Conservation (phyloP, 108 stramenopile species). For the Cylindrotheca fusiformis region DNA sequence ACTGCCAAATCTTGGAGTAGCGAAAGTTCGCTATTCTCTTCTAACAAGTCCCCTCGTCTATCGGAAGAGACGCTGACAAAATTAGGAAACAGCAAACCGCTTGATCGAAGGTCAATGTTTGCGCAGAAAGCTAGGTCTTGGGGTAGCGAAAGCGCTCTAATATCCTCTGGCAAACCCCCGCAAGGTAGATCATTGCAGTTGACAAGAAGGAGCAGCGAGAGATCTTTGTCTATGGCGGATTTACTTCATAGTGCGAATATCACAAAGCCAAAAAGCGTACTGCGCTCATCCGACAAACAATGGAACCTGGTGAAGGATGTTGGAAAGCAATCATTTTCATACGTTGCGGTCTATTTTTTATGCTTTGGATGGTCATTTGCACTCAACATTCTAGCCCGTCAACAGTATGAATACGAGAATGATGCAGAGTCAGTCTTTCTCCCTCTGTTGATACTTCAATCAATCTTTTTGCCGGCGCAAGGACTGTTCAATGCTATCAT, state of each 20-base stretch:
- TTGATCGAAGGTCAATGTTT: no score
- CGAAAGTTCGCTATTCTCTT: no score
- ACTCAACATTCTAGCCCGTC: background rate
- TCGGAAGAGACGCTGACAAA: no score
- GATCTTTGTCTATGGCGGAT: background rate
- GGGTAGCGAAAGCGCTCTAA: no score
- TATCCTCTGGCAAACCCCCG: no score
- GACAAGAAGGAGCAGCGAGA: no score
- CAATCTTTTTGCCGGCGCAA: conserved; percentile 29
- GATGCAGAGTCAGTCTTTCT: background rate
- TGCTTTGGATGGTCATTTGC: background rate
- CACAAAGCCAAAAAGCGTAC: background rate
- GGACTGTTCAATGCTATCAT: conserved; percentile 36
- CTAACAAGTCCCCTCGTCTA: no score
- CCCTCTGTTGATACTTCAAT: conserved; percentile 4
- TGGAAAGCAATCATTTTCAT: conserved; percentile 4
- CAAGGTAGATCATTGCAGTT: no score
- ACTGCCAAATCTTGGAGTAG: no score
- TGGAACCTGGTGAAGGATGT: background rate
- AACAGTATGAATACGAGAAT: background rate
- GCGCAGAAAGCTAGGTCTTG: no score
- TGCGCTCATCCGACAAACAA: background rate
- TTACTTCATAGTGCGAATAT: background rate
- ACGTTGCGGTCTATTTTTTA: background rate
- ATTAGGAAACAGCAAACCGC: no score